Evolutionary conservation across 257 asterid species (phyloP).

Genomic region (Primulina huaijiensis): DNA sequence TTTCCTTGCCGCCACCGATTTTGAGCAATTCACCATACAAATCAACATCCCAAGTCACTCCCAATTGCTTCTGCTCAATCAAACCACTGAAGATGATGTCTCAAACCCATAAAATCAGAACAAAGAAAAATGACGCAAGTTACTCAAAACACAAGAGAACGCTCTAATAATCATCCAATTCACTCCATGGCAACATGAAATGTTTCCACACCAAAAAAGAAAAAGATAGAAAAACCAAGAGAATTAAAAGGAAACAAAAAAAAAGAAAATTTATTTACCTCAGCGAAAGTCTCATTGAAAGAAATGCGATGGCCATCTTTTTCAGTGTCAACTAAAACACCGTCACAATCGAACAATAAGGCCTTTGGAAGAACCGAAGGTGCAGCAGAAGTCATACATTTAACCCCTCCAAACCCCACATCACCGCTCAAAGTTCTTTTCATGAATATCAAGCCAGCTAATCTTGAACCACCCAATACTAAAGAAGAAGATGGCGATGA

Average conservation of each 20-base stretch:
- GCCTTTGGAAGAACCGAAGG: slow-evolving; percentile 64
- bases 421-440: slow-evolving; percentile 21
- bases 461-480: slow-evolving; percentile 26
- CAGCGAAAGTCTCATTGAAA: slow-evolving; percentile 88
- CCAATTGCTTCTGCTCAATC: slow-evolving; percentile 67
- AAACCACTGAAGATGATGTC: slow-evolving; percentile 3
- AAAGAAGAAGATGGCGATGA: slow-evolving; percentile 27
- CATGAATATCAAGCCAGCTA: slow-evolving; percentile 22
- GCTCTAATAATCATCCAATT: slow-evolving; percentile 18
- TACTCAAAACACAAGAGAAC: neutral
- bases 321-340: slow-evolving; percentile 96
- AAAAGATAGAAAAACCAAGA: neutral
- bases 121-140: neutral
- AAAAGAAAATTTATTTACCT: slow-evolving; percentile 34
- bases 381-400: slow-evolving; percentile 52
- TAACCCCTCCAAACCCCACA: slow-evolving; percentile 33
- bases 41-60: slow-evolving; percentile 93
- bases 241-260: neutral
- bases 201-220: neutral
- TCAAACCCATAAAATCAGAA: neutral
- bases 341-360: slow-evolving; percentile 91
- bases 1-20: slow-evolving; percentile 97
- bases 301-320: slow-evolving; percentile 97
- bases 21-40: slow-evolving; percentile 89
- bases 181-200: neutral